phyloP scores from a whole-genome alignment of 148 eudicot species.

The Pharnaceum exiguum region DNA sequence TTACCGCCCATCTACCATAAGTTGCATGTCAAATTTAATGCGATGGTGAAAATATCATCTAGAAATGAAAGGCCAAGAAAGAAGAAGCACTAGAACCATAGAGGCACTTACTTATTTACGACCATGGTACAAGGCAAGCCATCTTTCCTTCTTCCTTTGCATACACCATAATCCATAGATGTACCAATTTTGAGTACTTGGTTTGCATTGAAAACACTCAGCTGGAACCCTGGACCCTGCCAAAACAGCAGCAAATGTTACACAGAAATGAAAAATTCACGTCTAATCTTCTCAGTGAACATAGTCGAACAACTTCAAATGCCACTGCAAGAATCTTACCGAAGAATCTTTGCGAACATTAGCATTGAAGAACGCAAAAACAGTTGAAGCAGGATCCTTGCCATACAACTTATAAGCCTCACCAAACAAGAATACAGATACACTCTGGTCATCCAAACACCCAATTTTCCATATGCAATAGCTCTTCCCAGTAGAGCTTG shows the following conservation, averaged over 20 bases:
- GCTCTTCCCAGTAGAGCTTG: conserved; percentile 67
- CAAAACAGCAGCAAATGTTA: conserved; percentile 4
- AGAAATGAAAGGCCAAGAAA: background rate
- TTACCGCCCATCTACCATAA: background rate
- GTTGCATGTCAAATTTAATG: background rate
- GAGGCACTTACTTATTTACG: conserved; percentile 59
- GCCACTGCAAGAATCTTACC: conserved; percentile 30
- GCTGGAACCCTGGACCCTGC: conserved; percentile 71
- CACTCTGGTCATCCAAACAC: conserved; percentile 70
- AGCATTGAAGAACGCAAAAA: conserved; percentile 64
- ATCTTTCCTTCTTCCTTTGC: conserved; percentile 79
- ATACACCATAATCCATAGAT: conserved; percentile 80
- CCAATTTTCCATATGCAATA: conserved; percentile 82
- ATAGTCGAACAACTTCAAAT: conserved; percentile 7
- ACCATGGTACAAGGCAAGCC: conserved; percentile 58
- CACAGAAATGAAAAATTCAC: background rate
- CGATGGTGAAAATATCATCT: background rate
- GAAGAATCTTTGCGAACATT: conserved; percentile 68
- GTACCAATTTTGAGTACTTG: conserved; percentile 83
- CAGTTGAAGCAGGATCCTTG: conserved; percentile 54
- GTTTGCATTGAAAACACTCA: conserved; percentile 61
- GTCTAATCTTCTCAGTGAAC: background rate
- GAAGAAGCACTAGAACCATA: background rate
- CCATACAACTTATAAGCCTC: conserved; percentile 67
- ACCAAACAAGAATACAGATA: conserved; percentile 86